Conservation (phyloP, 768 basidiomycete genomes). For the Ramaria rubella region DNA sequence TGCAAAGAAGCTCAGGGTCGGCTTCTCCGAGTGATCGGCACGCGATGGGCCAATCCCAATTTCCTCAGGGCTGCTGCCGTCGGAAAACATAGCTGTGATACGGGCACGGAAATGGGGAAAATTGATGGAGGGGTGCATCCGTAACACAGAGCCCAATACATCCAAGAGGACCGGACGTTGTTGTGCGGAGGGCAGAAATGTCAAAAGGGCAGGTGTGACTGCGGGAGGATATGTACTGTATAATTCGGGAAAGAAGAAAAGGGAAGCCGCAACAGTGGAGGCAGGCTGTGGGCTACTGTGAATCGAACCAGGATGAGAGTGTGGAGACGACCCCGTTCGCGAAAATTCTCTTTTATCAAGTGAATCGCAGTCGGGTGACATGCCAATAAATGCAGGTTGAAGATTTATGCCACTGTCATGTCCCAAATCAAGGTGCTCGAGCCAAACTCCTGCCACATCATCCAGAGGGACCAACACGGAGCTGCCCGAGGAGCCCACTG, state of each 20-base stretch:
- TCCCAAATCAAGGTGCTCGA: slow-evolving; percentile 43
- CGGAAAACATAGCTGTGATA: slow-evolving; percentile 38
- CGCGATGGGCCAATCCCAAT: slow-evolving; percentile 11
- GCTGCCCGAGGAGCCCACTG: slow-evolving; percentile 34
- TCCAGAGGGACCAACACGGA: slow-evolving; percentile 49
- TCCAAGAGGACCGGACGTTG: slow-evolving; percentile 33
- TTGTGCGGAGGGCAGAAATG: slow-evolving; percentile 34
- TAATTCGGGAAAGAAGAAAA: slow-evolving; percentile 21
- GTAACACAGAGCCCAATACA: slow-evolving; percentile 36
- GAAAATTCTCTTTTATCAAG: slow-evolving; percentile 11
- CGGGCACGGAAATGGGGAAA: slow-evolving; percentile 41
- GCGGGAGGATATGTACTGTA: slow-evolving; percentile 1
- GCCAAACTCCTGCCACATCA: slow-evolving; percentile 56
- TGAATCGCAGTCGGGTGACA: slow-evolving; percentile 13
- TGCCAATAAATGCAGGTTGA: slow-evolving; percentile 2
- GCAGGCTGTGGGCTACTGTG: slow-evolving; percentile 16
- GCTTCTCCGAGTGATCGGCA: slow-evolving; percentile 18
- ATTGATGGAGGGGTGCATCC: slow-evolving; percentile 46
- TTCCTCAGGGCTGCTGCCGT: slow-evolving; percentile 15
- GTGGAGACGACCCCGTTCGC: slow-evolving; percentile 11
- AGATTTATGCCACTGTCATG: slow-evolving; percentile 19
- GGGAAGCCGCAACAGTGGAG: slow-evolving; percentile 4
- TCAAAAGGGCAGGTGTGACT: slow-evolving; percentile 35
- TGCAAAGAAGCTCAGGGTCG: slow-evolving; percentile 50
- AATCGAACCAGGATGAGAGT: slow-evolving; percentile 7